Conservation (phyloP, 495 filamentous ascomycete species). For the Penicillium dipodomyicola region DNA sequence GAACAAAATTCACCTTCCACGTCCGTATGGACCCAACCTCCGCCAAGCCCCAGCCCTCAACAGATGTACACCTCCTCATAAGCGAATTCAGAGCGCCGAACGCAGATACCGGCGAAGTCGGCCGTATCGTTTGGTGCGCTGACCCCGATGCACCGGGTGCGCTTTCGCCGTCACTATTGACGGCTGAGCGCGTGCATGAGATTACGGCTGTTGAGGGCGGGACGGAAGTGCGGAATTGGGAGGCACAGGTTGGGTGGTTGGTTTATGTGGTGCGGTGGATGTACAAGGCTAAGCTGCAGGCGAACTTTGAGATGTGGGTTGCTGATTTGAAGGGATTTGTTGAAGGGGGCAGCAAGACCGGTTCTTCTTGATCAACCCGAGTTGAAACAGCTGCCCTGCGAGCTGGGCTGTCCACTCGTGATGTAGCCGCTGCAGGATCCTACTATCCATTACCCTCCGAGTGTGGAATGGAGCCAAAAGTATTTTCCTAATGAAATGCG, state of each 20-base stretch:
- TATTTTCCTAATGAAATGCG: no score
- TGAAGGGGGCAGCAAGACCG: conserved; percentile 13
- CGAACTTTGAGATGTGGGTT: conserved; percentile 42
- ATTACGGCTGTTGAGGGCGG: conserved; percentile 31
- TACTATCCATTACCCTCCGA: no score
- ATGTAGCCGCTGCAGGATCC: no score
- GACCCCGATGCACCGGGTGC: conserved; percentile 30
- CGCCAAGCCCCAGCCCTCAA: conserved; percentile 27
- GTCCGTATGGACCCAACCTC: conserved; percentile 43
- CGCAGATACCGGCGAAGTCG: conserved; percentile 15
- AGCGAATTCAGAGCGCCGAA: conserved; percentile 34
- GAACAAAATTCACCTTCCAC: conserved; percentile 42
- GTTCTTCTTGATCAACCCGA: not conserved
- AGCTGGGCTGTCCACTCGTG: no score
- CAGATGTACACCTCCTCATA: conserved; percentile 27
- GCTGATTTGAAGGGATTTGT: conserved; percentile 38
- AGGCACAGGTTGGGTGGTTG: conserved; percentile 39
- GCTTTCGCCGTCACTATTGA: conserved; percentile 30
- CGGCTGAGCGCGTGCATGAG: conserved; percentile 43
- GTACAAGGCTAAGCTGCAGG: conserved; percentile 33
- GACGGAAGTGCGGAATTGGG: conserved; percentile 46
- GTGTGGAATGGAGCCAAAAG: no score
- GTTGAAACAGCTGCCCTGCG: no score
- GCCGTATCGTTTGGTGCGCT: conserved; percentile 39
- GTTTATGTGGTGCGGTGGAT: conserved; percentile 42